Percentiles rank a stretch among this genome's conserved stretches.
Conservation (phyloP, 805 yeast species). For the Kuraishia borneana region DNA sequence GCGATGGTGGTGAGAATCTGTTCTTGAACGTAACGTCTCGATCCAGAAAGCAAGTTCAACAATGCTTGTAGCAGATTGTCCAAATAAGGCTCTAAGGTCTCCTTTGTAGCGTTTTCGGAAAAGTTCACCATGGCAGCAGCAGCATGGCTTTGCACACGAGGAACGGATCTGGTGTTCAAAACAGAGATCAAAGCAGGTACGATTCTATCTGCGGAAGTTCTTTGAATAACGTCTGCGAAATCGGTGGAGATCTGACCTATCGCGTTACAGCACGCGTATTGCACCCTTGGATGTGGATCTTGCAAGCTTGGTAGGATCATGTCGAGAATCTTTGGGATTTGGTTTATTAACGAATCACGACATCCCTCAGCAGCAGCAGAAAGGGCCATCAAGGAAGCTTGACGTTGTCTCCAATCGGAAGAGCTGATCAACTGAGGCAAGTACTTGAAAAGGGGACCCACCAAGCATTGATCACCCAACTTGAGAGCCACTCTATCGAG, state of each 20-base stretch:
- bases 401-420: constrained; percentile 84
- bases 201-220: constrained; percentile 65
- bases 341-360: constrained; percentile 72
- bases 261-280: constrained; percentile 94
- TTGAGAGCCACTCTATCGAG: constrained; percentile 81
- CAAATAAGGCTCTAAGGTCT: constrained; percentile 82
- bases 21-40: constrained; percentile 90
- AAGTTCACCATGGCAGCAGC: constrained; percentile 97
- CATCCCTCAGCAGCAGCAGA: constrained; percentile 98
- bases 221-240: constrained; percentile 82
- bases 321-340: constrained; percentile 72
- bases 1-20: constrained; percentile 96
- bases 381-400: constrained; percentile 93
- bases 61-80: constrained; percentile 70
- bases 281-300: constrained; percentile 90
- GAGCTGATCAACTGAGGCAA: constrained; percentile 77
- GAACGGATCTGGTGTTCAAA: constrained; percentile 61
- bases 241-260: constrained; percentile 96
- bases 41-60: constrained; percentile 67
- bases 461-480: constrained; percentile 74
- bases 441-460: constrained; percentile 77
- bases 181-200: constrained; percentile 83
- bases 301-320: constrained; percentile 76
- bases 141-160: constrained; percentile 95
- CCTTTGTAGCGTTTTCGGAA: constrained; percentile 83